Evolutionary conservation across 345 rosid genomes (phyloP).

Genomic region (Salix purpurea): DNA sequence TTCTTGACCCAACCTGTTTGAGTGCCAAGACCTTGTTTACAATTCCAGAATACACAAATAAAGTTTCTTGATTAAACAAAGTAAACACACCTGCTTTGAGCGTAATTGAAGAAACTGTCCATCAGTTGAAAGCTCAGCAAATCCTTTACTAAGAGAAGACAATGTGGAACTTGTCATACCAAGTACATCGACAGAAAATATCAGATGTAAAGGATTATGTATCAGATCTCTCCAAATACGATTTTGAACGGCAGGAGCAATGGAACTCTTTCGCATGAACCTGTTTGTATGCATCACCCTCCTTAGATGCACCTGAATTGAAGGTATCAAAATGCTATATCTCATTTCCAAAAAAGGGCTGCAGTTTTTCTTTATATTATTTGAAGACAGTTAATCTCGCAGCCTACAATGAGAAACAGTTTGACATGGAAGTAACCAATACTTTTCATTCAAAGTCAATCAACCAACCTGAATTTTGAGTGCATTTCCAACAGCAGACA

Average conservation of each 20-base stretch:
- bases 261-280: slow-evolving; percentile 90
- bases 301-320: slow-evolving; percentile 78
- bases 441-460: neutral
- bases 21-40: slow-evolving; percentile 19
- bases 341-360: neutral
- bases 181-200: slow-evolving; percentile 93
- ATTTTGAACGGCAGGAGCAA: slow-evolving; percentile 72
- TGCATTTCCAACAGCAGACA: slow-evolving; percentile 97
- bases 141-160: slow-evolving; percentile 94
- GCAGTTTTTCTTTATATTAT: neutral
- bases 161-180: slow-evolving; percentile 98
- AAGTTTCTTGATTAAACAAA: neutral
- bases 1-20: slow-evolving; percentile 81
- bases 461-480: slow-evolving; percentile 82
- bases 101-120: slow-evolving; percentile 91
- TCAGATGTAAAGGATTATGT: slow-evolving; percentile 89
- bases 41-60: neutral
- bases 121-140: slow-evolving; percentile 97
- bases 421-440: neutral
- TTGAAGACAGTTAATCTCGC: neutral
- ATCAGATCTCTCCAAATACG: slow-evolving; percentile 95
- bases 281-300: slow-evolving; percentile 88
- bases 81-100: slow-evolving; percentile 68
- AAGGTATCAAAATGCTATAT: slow-evolving; percentile 8
- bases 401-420: neutral